phyloP scores from a whole-genome alignment of 352 stramenopile genomes.

The Phytophthora cryptogea region DNA sequence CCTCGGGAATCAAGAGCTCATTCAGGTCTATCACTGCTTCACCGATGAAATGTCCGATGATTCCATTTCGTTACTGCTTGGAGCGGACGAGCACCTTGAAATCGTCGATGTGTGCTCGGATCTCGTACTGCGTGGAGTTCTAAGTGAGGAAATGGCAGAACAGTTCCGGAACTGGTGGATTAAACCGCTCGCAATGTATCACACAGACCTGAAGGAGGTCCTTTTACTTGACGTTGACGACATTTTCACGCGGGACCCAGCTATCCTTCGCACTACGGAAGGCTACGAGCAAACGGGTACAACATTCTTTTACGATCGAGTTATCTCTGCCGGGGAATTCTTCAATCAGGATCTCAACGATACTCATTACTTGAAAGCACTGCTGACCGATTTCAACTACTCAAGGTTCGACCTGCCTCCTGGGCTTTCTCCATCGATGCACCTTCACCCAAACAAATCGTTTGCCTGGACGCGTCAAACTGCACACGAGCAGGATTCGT shows the following conservation, averaged over 20 bases:
- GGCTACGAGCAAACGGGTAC: slow-evolving; percentile 50
- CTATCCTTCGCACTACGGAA: slow-evolving; percentile 31
- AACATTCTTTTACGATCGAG: slow-evolving; percentile 46
- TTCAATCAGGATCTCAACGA: slow-evolving; percentile 24
- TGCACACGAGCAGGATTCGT: slow-evolving; percentile 54
- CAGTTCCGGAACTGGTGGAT: slow-evolving; percentile 38
- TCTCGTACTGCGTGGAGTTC: slow-evolving; percentile 6
- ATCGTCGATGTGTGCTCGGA: slow-evolving; percentile 36
- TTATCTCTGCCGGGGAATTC: slow-evolving; percentile 16
- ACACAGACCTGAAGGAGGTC: slow-evolving; percentile 10
- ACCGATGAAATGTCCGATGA: slow-evolving; percentile 23
- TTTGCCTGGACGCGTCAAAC: slow-evolving; percentile 37
- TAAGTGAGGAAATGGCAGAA: slow-evolving; percentile 9
- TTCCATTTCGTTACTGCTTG: slow-evolving; percentile 14
- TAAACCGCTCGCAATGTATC: slow-evolving; percentile 5
- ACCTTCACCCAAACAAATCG: slow-evolving; percentile 41
- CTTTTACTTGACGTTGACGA: slow-evolving; percentile 10
- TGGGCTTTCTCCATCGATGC: slow-evolving; percentile 32
- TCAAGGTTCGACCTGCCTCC: slow-evolving; percentile 32
- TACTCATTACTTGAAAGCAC: slow-evolving; percentile 31
- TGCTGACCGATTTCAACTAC: slow-evolving; percentile 49
- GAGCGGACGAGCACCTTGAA: slow-evolving; percentile 24
- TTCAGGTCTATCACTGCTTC: slow-evolving; percentile 13
- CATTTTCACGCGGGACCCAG: slow-evolving; percentile 36
- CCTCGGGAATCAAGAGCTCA: slow-evolving; percentile 9